Conservation (phyloP, 192 early-diverging fungal genomes). For the Coemansia sp. region DNA sequence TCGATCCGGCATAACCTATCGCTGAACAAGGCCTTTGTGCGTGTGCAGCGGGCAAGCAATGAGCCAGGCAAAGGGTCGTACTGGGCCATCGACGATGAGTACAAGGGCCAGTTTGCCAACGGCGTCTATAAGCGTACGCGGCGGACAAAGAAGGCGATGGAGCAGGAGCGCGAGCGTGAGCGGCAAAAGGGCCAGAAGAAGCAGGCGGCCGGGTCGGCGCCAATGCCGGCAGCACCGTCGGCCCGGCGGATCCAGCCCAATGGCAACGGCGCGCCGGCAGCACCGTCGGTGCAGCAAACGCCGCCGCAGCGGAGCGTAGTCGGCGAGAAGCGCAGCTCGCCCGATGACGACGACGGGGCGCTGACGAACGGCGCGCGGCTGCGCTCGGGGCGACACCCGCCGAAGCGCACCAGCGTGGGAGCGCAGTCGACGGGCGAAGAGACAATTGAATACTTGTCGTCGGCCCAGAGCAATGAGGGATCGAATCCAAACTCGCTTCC, state of each 20-base stretch:
- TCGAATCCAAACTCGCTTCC: conserved; percentile 7
- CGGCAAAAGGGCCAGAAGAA: background rate
- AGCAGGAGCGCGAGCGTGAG: conserved; percentile 32
- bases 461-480: conserved; percentile 36
- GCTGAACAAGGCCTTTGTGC: conserved; percentile 91
- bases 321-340: conserved; percentile 31
- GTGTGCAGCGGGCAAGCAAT: conserved; percentile 72
- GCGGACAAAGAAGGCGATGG: conserved; percentile 49
- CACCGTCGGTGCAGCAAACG: background rate
- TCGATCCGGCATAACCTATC: conserved; percentile 95
- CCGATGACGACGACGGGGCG: conserved; percentile 24
- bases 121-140: conserved; percentile 66
- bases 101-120: conserved; percentile 61
- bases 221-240: background rate
- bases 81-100: conserved; percentile 81
- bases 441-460: conserved; percentile 50
- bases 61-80: conserved; percentile 93
- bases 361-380: background rate
- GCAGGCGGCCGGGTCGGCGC: background rate
- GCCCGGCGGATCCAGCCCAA: background rate
- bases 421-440: conserved; percentile 40
- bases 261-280: conserved; percentile 1
- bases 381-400: background rate
- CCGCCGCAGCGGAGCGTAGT: background rate
- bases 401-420: conserved; percentile 19